Evolutionary conservation across 768 basidiomycete species (phyloP).

Genomic region (Pleurotus ostreatus): DNA sequence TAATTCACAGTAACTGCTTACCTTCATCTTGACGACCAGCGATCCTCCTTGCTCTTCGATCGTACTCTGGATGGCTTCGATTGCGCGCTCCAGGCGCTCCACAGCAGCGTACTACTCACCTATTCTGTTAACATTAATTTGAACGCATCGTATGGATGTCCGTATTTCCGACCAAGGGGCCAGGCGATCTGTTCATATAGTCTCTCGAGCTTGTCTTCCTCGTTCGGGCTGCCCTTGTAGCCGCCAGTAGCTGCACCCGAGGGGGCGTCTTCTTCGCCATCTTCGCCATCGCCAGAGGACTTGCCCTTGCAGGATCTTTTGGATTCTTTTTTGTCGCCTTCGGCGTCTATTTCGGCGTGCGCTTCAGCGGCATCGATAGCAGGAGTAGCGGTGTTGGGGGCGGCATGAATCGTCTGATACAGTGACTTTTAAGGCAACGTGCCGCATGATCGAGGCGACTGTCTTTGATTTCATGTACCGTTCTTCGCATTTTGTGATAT

Average conservation of each 20-base stretch:
- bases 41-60: constrained; percentile 85
- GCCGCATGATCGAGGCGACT: constrained; percentile 88
- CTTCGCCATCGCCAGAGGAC: constrained; percentile 43
- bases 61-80: constrained; percentile 81
- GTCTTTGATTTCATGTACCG: constrained; percentile 98
- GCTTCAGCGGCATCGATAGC: constrained; percentile 19
- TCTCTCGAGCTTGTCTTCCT: constrained; percentile 78
- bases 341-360: not conserved
- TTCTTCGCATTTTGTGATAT: constrained; percentile 98
- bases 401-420: constrained; percentile 30
- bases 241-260: constrained; percentile 16
- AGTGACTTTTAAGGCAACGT: constrained; percentile 82
- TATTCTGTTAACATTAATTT: constrained; percentile 76
- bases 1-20: constrained; percentile 21
- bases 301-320: constrained; percentile 45
- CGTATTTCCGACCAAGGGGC: constrained; percentile 90
- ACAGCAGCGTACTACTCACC: constrained; percentile 76
- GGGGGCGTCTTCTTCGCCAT: constrained; percentile 35
- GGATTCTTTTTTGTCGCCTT: constrained; percentile 36
- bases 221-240: constrained; percentile 38
- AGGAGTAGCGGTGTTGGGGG: constrained; percentile 19
- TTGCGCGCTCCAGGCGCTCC: constrained; percentile 89
- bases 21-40: constrained; percentile 96
- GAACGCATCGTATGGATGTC: constrained; percentile 97
- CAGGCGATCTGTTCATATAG: constrained; percentile 90